Evolutionary conservation across 495 filamentous ascomycete species (phyloP), one percentile per base, ranked within the genome.

Genomic region (Aspergillus coremiiformis): DNA sequence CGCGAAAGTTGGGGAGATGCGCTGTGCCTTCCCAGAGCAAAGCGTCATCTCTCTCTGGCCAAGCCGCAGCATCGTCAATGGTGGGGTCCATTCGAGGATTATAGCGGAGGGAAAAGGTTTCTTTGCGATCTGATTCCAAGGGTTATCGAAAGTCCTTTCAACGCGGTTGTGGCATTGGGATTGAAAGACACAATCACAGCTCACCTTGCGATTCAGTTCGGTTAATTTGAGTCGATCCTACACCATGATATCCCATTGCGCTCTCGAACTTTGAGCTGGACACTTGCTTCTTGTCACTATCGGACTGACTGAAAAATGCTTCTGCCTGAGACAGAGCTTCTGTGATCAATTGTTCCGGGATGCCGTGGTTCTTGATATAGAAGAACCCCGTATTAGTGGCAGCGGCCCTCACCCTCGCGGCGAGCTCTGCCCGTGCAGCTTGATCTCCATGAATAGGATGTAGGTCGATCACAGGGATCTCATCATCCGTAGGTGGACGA

Each of bases 381-480:
- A 81, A 80, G 61, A 81, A 80, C 0, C 77, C 78, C 0, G 65
- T 77, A 39, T 69, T 75, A 14, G 74, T 65, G 19, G 72, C 71
- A 5, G 76, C 76, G 4, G 53, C 57, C 53, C 61, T 65, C 39
- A 81, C 65, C 21, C 64, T 61, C 0, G 60, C 44, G 8, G 73
- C 76, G 4, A 79, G 56, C 24, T 39, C 46, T 51, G 71, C 68
- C 0, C 72, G 66, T 20, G 67, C 67, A 32, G 68, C 57, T 0
- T 71, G 35, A 19, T 65, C 56, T 0, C 66, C 67, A 52, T 73
- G 66, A 37, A 79, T 66, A n/a, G 54, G 52, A 1, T 60, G 45
- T 4, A 80, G 61, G 52, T 81, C 77, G 45, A 80, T 75, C 23
- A 82, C 63, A 0, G 80, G 79, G 44, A 84, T 79, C 59, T 82